These are phyloP conservation scores for Artemisia argyi DNA, from an alignment of 129 eudicot species.

Conservation along the genomic window DNA sequence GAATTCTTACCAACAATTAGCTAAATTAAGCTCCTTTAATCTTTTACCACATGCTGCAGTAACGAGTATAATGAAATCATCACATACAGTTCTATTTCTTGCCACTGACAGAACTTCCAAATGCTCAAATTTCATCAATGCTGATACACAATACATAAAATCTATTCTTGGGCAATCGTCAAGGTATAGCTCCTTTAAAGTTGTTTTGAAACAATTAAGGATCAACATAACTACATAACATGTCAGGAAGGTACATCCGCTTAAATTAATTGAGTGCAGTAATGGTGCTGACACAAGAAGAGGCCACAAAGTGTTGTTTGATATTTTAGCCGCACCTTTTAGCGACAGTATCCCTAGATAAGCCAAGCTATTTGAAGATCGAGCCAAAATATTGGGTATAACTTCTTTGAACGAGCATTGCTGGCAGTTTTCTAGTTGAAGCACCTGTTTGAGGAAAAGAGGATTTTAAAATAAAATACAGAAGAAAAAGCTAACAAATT, in stretches of 20 bases:
- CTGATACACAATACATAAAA: slow-evolving; percentile 31
- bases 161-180: slow-evolving; percentile 48
- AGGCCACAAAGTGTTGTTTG: slow-evolving; percentile 40
- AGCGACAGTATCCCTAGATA: slow-evolving; percentile 49
- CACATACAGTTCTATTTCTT: slow-evolving; percentile 37
- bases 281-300: slow-evolving; percentile 50
- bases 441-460: slow-evolving; percentile 45
- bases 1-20: slow-evolving; percentile 51
- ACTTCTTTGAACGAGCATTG: slow-evolving; percentile 43
- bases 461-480: slow-evolving; percentile 6
- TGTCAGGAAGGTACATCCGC: slow-evolving; percentile 56
- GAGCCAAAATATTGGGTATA: slow-evolving; percentile 21
- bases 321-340: slow-evolving; percentile 62
- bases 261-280: slow-evolving; percentile 51
- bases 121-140: slow-evolving; percentile 35
- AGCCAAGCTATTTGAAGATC: slow-evolving; percentile 36
- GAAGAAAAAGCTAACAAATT: not conserved
- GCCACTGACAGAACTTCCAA: slow-evolving; percentile 70
- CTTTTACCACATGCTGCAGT: slow-evolving; percentile 31
- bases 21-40: slow-evolving; percentile 54
- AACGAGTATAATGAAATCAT: slow-evolving; percentile 31
- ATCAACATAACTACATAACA: slow-evolving; percentile 27
- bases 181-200: slow-evolving; percentile 52
- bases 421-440: slow-evolving; percentile 58
- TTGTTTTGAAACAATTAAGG: slow-evolving; percentile 37